Evolutionary conservation across 805 yeast species (phyloP).

Genomic region (Scheffersomyces lignosus): DNA sequence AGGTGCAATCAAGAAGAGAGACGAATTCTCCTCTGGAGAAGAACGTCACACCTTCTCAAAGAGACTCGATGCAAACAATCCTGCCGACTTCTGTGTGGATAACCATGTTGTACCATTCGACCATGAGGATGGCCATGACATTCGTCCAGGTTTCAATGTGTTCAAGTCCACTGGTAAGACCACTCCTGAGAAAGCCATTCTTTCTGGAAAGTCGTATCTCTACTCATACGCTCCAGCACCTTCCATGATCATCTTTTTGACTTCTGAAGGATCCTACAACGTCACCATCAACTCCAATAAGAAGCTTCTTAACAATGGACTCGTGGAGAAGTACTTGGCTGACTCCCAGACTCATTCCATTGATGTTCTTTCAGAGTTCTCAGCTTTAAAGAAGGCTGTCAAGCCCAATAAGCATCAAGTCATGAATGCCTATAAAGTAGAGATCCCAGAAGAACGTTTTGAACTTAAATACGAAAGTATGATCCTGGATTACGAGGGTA

Average conservation of each 20-base stretch:
- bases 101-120: slow-evolving; percentile 15
- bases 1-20: background rate
- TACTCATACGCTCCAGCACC: slow-evolving; percentile 34
- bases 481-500: slow-evolving; percentile 14
- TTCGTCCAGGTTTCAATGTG: slow-evolving; percentile 23
- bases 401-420: slow-evolving; percentile 23
- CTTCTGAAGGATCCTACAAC: slow-evolving; percentile 35
- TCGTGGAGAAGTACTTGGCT: slow-evolving; percentile 21
- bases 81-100: slow-evolving; percentile 17
- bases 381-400: slow-evolving; percentile 14
- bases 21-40: slow-evolving; percentile 3
- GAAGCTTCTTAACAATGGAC: slow-evolving; percentile 20
- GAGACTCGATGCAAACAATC: slow-evolving; percentile 1
- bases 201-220: slow-evolving; percentile 21
- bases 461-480: slow-evolving; percentile 19
- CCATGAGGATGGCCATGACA: slow-evolving; percentile 17
- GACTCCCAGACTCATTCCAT: slow-evolving; percentile 7
- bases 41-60: background rate
- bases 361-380: slow-evolving; percentile 22
- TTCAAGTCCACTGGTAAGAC: slow-evolving; percentile 13
- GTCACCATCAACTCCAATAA: slow-evolving; percentile 15
- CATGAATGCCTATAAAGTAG: slow-evolving; percentile 25
- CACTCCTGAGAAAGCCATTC: slow-evolving; percentile 13
- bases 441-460: slow-evolving; percentile 28
- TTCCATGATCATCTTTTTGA: slow-evolving; percentile 18